Base-by-base conservation (phyloP, 345 rosid species). In the Raphanus sativus region DNA sequence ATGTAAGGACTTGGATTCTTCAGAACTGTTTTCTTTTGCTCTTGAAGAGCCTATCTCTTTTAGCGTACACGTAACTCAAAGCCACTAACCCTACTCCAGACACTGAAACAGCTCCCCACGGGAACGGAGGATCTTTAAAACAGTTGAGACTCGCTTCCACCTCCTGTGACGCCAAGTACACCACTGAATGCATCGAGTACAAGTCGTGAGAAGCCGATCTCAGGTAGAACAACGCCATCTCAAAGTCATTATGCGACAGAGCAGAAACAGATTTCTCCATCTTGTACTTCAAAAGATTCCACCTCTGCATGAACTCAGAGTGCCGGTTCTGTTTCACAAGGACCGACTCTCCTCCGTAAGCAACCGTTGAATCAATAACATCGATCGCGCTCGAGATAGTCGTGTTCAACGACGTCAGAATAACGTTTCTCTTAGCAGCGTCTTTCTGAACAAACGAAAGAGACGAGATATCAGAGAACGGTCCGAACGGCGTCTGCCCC, bases 401-500 rank as follows among this genome's bases (percentile, higher is more conserved):
- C 71, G 88, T 85, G 89, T 96, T 91, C 79, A 96, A 65, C 0
- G 90, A 84, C 0, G 97, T 91, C 83, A 96, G 70, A 10, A 96
- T 84, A 24, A 90, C 84, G 79, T 91, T 93, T 69, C 98, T 96
- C 65, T 88, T 83, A 17, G 96, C 96, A 45, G 99, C 97, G 76
- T 96, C 99, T 85, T 86, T 91, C 87, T 95, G 99, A 75, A 90
- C 94, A 50, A 95, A 95, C 0, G 98, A 89, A 58, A 95, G 80
- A 10, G 99, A 84, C 0, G 88, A 85, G 55, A 78, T 73, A 83
- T 93, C 93, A 0, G 98, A 96, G 82, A 96, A 95, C 3, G 99
- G 99, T 40, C 99, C 99, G 52, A 95, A 95, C 11, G 99, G 99
- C 24, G 99, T 95, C 73, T 95, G 92, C 61, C 99, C 99, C 4